A percentile compares a stretch with the other conserved stretches of the same genome.
Conservation (phyloP, 805 yeast species). For the Nakazawaea ambrosiae region DNA sequence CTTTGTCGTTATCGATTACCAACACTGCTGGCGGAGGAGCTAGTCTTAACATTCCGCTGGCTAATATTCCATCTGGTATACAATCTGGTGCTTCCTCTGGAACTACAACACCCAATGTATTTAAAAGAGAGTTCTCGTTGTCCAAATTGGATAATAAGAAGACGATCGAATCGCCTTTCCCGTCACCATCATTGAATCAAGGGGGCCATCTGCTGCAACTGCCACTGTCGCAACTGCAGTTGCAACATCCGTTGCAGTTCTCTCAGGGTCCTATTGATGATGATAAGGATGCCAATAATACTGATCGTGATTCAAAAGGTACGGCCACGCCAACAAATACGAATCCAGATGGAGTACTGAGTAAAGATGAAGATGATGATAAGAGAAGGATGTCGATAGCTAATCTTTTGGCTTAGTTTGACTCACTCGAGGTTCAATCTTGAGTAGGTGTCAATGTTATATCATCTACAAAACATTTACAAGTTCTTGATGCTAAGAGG, state of each 20-base stretch:
- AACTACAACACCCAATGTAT: conserved; percentile 4
- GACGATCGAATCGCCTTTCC: conserved; percentile 3
- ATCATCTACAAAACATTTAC: too few species aligned
- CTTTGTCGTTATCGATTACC: conserved; percentile 1
- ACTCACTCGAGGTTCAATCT: too few species aligned
- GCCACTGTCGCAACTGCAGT: too few species aligned
- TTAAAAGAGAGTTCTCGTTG: conserved; percentile 14
- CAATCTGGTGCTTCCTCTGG: too few species aligned
- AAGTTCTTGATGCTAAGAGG: too few species aligned
- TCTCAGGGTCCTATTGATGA: not conserved
- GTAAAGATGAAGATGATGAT: conserved; percentile 4
- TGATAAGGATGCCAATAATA: too few species aligned
- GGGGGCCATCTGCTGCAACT: conserved; percentile 1
- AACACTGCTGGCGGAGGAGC: too few species aligned
- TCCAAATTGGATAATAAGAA: conserved; percentile 3
- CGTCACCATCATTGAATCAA: conserved; percentile 7
- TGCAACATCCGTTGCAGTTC: not conserved
- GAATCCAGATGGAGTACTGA: not conserved
- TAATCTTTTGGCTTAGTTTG: too few species aligned
- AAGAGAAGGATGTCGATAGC: conserved; percentile 12
- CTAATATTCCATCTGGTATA: too few species aligned
- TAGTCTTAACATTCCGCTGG: conserved; percentile 1
- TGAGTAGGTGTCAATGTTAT: too few species aligned
- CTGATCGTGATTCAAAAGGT: too few species aligned
- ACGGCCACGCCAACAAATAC: not conserved